Evolutionary conservation across 331 rosid species (phyloP), one percentile per base, ranked within the genome.

Genomic region (Cydonia oblonga): DNA sequence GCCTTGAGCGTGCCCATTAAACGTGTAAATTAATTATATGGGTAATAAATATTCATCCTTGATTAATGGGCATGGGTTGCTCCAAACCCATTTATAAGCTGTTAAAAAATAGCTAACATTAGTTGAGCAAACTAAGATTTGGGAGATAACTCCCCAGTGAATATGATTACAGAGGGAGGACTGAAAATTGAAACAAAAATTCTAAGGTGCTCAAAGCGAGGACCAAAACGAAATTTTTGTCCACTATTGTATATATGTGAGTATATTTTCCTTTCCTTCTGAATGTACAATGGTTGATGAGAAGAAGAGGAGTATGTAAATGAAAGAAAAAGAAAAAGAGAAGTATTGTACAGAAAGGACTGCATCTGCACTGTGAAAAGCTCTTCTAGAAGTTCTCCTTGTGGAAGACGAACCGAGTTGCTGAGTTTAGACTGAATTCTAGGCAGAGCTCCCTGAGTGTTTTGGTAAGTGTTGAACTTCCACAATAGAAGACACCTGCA

Each of bases 401-500:
- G 81, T 93, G 91, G 83, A 93, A 93, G 14, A 82, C 85, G 75
- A 93, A 93, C 11, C 96, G 91, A 8, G 97, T 89, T 38, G 91
- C 75, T 63, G 98, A 44, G 68, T 74, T 81, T 74, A 79, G 20
- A 81, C 97, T 91, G 62, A 84, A 87, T 56, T 89, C 97, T 13
- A 84, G 81, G 83, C 97, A 91, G 10, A 93, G 87, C 1, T 10
- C 18, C 80, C 63, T 89, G 75, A 93, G 71, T 80, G 83, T 18
- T 78, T 85, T 73, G 26, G 85, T 81, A 10, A 91, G 92, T 15
- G 70, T 46, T 9, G 95, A 78, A 81, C 87, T 85, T 73, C 98
- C 98, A 79, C 98, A 93, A 60, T 93, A 91, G 81, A 91, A 93
- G 18, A 93, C 98, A 64, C 98, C 97, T 93, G 85, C 57, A 88